Evolutionary conservation across 495 filamentous ascomycete genomes (phyloP), one percentile per base, ranked within the genome.

Genomic region (Penicillium daleae): DNA sequence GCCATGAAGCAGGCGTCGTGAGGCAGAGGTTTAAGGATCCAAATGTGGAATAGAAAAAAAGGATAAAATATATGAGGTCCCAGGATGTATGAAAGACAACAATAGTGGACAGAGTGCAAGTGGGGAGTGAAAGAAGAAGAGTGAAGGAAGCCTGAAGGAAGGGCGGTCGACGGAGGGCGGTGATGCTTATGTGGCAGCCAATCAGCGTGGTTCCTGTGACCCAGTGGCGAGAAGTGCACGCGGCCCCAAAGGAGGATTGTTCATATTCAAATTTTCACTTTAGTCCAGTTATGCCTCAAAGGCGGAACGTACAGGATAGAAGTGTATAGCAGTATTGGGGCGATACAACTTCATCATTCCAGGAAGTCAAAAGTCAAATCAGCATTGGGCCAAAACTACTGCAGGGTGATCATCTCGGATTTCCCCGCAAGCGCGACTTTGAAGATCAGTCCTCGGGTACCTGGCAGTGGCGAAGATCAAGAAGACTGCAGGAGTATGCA

Each of bases 151-250:
- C n/a, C n/a, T n/a, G n/a, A n/a, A 24, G 2, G 10, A 46, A 46
- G 19, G 42, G 42, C 12, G 12, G 21, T 22, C 7, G 42, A 46
- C 2, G 42, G 24, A 46, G 42, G 42, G 42, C 42, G 42, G 42
- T 46, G 42, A 7, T 46, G 19, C 35, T 39, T 39, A 35, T 57
- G 37, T 57, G 53, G 48, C 61, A 59, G 55, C 57, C 61, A 65
- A 70, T 66, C 58, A 68, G 52, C 39, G 50, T 48, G 50, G 60
- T 57, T 61, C 46, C 37, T 24, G 55, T 21, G 44, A 21, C 21
- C 46, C 33, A 62, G 55, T 68, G 64, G 60, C 64, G 48, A 57
- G 8, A n/a, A 9, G 53, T 40, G 33, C 53, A 53, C 22, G 24
- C 3, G 21, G 46, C 21, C 21, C 42, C 42, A 6, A 50, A 26